These are phyloP conservation scores for Diaporthe capsici DNA, from an alignment of 2,329 filamentous ascomycete species.

Conservation along the genomic window DNA sequence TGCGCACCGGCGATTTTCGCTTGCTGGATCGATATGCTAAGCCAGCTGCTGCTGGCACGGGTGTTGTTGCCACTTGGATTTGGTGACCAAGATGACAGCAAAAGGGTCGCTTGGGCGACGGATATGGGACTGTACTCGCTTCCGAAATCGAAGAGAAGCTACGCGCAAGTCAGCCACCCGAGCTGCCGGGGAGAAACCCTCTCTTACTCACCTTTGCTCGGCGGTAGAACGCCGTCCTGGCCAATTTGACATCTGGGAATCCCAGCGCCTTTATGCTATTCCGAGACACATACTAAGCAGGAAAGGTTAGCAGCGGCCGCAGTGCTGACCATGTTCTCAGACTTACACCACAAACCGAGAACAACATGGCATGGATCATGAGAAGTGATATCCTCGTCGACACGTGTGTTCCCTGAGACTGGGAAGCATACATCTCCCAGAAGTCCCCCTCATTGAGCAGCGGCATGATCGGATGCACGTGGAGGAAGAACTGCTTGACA, in stretches of 20 bases:
- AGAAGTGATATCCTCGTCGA: slow-evolving; percentile 58
- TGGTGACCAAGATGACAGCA: slow-evolving; percentile 60
- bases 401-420: slow-evolving; percentile 42
- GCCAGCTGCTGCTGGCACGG: slow-evolving; percentile 58
- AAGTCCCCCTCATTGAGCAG: slow-evolving; percentile 62
- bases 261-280: slow-evolving; percentile 57
- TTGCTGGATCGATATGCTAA: slow-evolving; percentile 64
- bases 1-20: slow-evolving; percentile 61
- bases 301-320: not conserved
- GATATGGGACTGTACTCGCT: slow-evolving; percentile 58
- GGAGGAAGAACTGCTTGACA: slow-evolving; percentile 62
- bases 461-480: slow-evolving; percentile 61
- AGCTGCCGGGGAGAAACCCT: not conserved
- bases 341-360: slow-evolving; percentile 58
- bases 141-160: slow-evolving; percentile 61
- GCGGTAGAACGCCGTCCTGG: slow-evolving; percentile 60
- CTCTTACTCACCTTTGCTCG: slow-evolving; percentile 54
- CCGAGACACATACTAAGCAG: slow-evolving; percentile 55
- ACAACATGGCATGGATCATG: slow-evolving; percentile 61
- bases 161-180: not conserved
- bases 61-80: slow-evolving; percentile 44
- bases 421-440: slow-evolving; percentile 59
- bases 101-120: slow-evolving; percentile 57
- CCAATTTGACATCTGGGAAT: slow-evolving; percentile 58
- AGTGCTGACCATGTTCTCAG: not conserved